A percentile compares a stretch with the other conserved stretches of the same genome.
Evolutionary conservation across 2,329 filamentous ascomycete species (phyloP).

Genomic region (Fusarium sp.): DNA sequence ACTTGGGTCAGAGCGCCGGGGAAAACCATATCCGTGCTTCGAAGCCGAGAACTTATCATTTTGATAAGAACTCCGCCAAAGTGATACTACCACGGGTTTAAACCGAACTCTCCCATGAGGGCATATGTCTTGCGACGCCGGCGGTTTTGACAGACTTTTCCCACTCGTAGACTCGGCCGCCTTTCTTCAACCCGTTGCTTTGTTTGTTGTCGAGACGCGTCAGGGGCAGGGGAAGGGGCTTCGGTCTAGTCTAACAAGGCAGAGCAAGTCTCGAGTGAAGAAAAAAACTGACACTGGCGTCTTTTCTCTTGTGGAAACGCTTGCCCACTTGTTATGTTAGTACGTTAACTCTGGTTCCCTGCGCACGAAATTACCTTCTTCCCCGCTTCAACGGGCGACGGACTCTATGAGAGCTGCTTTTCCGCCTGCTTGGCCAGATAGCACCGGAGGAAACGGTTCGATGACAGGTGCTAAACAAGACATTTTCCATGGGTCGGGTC

Average conservation of each 20-base stretch:
- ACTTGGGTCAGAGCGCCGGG: constrained; percentile 11
- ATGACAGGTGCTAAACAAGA: constrained; percentile 37
- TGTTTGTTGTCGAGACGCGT: constrained; percentile 27
- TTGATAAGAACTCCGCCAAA: constrained; percentile 1
- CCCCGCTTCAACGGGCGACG: constrained; percentile 36
- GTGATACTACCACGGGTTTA: constrained; percentile 13
- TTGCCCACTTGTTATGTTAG: constrained; percentile 19
- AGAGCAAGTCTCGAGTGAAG: background rate
- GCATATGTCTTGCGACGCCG: constrained; percentile 23
- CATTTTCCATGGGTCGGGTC: constrained; percentile 22
- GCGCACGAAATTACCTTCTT: constrained; percentile 19
- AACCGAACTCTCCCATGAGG: background rate
- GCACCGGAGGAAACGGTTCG: constrained; percentile 9
- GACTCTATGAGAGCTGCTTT: constrained; percentile 24
- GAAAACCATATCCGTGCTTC: too few relatives aligned
- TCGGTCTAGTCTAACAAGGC: constrained; percentile 3
- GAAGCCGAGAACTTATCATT: too few relatives aligned
- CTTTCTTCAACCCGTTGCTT: constrained; percentile 15
- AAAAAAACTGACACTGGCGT: constrained; percentile 15
- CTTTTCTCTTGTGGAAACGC: constrained; percentile 6
- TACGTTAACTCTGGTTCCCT: constrained; percentile 17
- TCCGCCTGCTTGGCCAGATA: constrained; percentile 4
- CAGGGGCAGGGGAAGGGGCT: constrained; percentile 11
- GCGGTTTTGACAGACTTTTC: constrained; percentile 26
- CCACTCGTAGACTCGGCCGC: background rate